Base-by-base conservation (phyloP, 805 yeast genomes). In the Torulaspora maleeae region DNA sequence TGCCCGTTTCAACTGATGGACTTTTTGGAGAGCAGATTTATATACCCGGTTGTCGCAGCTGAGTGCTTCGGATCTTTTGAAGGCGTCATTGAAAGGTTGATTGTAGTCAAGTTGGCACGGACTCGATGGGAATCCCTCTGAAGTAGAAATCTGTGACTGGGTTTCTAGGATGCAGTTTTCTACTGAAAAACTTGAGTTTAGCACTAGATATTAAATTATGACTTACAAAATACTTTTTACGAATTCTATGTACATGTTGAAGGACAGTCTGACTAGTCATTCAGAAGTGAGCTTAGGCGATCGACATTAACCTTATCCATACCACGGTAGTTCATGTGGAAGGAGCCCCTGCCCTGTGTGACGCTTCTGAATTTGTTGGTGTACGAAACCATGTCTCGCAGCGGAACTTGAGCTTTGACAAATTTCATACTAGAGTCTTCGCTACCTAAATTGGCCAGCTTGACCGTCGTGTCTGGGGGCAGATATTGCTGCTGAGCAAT, bases 301-400 rank as follows among this genome's bases (percentile, higher is more conserved):
- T 82, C 85, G 8, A 68, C 65, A 2, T 79, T 68, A 1, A 83
- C 84, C 41, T 80, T 69, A 52, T 80, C 79, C 84, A 88, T 88
- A 2, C 88, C 86, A 32, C 72, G 64, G 52, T 82, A 85, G 11
- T 77, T 74, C 95, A 91, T 86, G 48, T 80, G 79, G 63, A 86
- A 89, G 2, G 80, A 76, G 2, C 90, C 95, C 35, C 95, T 74
- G 1, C 99, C 99, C 59, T 88, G 89, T 0, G 97, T 90, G 54
- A 89, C 69, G 29, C 93, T 82, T 55, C 98, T 69, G 37, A 93
- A 69, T 49, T 77, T 78, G 9, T 82, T 79, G 47, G 88, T 73
- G 62, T 93, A 93, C 0, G 97, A 96, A 38, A 89, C 77, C 96
- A 93, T 89, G 49, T 84, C 95, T 49, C 82, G 75, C 59, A 93